These are phyloP conservation scores for Zymoseptoria passerinii DNA, from an alignment of 2,329 filamentous ascomycete genomes.

Conservation along the genomic window DNA sequence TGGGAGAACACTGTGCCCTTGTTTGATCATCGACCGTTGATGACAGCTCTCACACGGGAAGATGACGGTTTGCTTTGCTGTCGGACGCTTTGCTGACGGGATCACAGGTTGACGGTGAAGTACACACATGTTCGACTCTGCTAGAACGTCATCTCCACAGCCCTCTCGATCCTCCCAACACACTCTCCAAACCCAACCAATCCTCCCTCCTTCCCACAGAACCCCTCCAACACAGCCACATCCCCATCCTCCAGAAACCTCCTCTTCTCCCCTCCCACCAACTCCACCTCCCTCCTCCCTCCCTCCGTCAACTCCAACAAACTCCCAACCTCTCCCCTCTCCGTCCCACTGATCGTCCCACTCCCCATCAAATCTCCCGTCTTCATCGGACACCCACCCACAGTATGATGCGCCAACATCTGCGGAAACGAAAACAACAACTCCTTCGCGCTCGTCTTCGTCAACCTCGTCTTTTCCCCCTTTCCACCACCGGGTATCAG, in stretches of 20 bases:
- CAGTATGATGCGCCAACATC: conserved; percentile 71
- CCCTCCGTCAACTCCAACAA: conserved; percentile 64
- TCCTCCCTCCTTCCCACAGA: conserved; percentile 52
- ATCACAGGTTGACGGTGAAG: no score
- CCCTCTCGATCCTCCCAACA: conserved; percentile 51
- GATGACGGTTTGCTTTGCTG: no score
- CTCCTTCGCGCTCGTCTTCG: conserved; percentile 54
- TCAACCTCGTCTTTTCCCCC: conserved; percentile 38
- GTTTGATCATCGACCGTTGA: no score
- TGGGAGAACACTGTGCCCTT: no score
- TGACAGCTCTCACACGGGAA: no score
- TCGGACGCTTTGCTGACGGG: no score
- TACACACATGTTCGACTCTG: not conserved
- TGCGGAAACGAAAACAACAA: conserved; percentile 77
- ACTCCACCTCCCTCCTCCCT: conserved; percentile 55
- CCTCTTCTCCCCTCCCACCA: conserved; percentile 58
- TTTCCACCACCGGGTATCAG: conserved; percentile 42
- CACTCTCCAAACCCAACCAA: conserved; percentile 72
- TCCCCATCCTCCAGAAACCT: conserved; percentile 70
- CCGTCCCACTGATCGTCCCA: conserved; percentile 65
- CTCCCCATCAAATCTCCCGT: conserved; percentile 69
- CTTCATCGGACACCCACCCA: conserved; percentile 66
- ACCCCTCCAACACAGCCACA: conserved; percentile 56
- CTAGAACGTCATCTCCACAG: conserved; percentile 11
- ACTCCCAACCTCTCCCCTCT: conserved; percentile 54